Conservation (phyloP, 2,329 filamentous ascomycete species). For the Eutypella sp. region DNA sequence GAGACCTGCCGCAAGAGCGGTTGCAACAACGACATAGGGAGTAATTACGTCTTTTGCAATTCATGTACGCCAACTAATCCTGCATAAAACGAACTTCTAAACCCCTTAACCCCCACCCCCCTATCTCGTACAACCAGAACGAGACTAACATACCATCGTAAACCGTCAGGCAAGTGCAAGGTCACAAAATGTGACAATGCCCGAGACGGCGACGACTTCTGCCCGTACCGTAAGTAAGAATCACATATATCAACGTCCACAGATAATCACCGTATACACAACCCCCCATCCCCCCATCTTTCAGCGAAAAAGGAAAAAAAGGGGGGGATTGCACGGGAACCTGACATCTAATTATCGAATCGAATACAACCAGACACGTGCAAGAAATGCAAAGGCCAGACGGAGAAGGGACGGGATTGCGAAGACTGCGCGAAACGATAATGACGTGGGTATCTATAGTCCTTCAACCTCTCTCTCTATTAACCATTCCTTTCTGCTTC, state of each 20-base stretch:
- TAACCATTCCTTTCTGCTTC: not conserved
- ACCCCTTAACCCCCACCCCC: too few relatives aligned
- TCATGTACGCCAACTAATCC: too few relatives aligned
- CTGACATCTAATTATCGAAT: too few relatives aligned
- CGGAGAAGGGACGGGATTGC: not conserved
- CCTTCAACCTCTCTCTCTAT: not conserved
- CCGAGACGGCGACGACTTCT: not conserved
- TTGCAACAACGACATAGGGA: too few relatives aligned
- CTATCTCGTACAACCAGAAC: too few relatives aligned
- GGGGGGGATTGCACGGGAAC: too few relatives aligned
- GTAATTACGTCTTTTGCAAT: too few relatives aligned
- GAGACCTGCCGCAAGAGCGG: too few relatives aligned
- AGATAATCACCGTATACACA: too few relatives aligned
- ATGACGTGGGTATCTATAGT: not conserved
- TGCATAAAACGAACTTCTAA: too few relatives aligned
- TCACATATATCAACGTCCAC: not conserved
- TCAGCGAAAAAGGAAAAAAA: not conserved
- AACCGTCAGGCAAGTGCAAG: conserved; percentile 6
- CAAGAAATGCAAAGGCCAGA: not conserved
- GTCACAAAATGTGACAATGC: not conserved
- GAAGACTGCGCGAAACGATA: too few relatives aligned
- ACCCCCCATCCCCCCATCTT: too few relatives aligned
- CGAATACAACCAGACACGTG: not conserved
- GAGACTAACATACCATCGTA: conserved; percentile 9
- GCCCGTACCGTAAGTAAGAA: not conserved